Evolutionary conservation across 176 grass and related monocot genomes (phyloP).

Genomic region (Paspalum notatum): DNA sequence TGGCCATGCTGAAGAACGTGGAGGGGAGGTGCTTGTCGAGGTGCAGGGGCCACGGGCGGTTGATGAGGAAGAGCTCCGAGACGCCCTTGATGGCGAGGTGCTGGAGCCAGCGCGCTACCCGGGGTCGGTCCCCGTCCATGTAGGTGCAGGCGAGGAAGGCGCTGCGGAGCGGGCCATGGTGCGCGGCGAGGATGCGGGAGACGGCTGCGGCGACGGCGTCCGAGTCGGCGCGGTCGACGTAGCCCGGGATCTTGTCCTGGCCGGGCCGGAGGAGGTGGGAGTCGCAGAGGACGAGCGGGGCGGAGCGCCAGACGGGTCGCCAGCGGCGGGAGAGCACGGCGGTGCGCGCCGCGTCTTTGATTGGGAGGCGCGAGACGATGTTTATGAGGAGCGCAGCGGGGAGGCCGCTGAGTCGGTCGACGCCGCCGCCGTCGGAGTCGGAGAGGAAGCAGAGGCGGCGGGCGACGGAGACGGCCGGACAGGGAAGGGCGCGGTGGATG

Average conservation of each 20-base stretch:
- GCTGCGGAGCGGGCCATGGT: constrained; percentile 27
- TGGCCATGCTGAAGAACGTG: constrained; percentile 18
- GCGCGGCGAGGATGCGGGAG: constrained; percentile 29
- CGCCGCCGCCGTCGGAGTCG: not conserved
- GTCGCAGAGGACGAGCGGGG: constrained; percentile 29
- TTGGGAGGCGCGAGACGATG: constrained; percentile 26
- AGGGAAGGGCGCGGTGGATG: constrained; percentile 22
- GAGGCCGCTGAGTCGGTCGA: constrained; percentile 32
- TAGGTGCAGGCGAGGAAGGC: constrained; percentile 20
- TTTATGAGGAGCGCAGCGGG: not conserved
- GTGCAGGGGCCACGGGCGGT: constrained; percentile 16
- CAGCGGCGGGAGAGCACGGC: constrained; percentile 37
- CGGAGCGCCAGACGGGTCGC: constrained; percentile 26
- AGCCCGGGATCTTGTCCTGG: not conserved
- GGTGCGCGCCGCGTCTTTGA: not conserved
- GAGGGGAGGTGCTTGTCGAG: not conserved
- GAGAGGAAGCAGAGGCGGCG: not conserved
- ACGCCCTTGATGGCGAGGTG: constrained; percentile 33
- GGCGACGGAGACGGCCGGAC: not conserved
- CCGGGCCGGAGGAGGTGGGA: constrained; percentile 15
- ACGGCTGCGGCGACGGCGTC: not conserved
- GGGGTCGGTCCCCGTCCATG: not conserved
- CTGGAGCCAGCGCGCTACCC: constrained; percentile 22
- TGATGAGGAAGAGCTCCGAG: constrained; percentile 35
- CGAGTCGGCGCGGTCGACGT: constrained; percentile 8